Conservation (phyloP, 169 alveolate genomes). For the Babesia divergens region DNA sequence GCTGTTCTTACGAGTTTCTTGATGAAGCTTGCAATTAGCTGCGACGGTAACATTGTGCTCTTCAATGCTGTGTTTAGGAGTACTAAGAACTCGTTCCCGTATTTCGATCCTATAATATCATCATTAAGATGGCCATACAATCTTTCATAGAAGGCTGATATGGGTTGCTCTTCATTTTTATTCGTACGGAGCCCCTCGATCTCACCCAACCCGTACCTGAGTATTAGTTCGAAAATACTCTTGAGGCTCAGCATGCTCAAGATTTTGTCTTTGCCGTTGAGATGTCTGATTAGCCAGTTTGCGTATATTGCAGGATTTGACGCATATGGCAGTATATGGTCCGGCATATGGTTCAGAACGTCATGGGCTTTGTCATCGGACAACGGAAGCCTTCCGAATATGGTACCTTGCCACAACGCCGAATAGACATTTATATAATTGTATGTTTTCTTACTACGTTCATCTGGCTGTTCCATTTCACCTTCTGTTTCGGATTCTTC, state of each 20-base stretch:
- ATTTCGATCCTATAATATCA: slow-evolving; percentile 7
- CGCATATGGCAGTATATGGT: slow-evolving; percentile 36
- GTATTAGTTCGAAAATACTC: slow-evolving; percentile 38
- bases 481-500: neutral
- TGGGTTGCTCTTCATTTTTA: neutral
- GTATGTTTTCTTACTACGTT: neutral
- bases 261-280: neutral
- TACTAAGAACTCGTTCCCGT: slow-evolving; percentile 3
- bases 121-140: slow-evolving; percentile 10
- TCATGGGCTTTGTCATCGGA: neutral
- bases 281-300: slow-evolving; percentile 27
- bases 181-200: neutral
- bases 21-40: slow-evolving; percentile 26
- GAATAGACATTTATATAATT: slow-evolving; percentile 8
- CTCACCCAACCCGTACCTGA: slow-evolving; percentile 43
- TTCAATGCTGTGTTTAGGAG: slow-evolving; percentile 31
- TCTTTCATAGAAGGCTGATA: slow-evolving; percentile 22
- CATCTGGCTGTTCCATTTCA: neutral
- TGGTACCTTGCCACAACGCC: slow-evolving; percentile 37
- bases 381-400: slow-evolving; percentile 5
- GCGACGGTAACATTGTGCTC: slow-evolving; percentile 49
- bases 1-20: slow-evolving; percentile 42
- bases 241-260: slow-evolving; percentile 39
- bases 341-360: slow-evolving; percentile 42
- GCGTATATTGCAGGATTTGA: slow-evolving; percentile 25